phyloP scores from a whole-genome alignment of 306 rosid species.

The Cucurbita maxima region DNA sequence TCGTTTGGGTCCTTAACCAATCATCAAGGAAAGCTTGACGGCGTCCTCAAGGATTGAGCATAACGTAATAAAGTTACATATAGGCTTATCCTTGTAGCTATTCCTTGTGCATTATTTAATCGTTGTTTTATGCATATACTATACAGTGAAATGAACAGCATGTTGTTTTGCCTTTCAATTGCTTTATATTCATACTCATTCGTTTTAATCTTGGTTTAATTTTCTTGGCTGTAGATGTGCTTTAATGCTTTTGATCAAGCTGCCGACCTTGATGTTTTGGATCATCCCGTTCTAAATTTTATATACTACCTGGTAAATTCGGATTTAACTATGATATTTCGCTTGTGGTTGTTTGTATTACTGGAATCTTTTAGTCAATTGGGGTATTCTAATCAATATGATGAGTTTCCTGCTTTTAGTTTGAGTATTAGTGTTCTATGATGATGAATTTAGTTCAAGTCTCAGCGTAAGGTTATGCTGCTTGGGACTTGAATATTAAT shows the following conservation, averaged over 20 bases:
- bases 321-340: not conserved
- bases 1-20: not conserved
- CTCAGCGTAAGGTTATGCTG: not conserved
- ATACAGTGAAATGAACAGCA: not conserved
- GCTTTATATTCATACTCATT: not conserved
- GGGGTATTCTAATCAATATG: not conserved
- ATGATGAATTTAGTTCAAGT: not conserved
- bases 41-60: not conserved
- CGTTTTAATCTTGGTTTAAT: not conserved
- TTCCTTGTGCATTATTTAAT: no score
- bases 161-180: not conserved
- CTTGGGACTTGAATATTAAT: not conserved
- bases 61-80: not conserved
- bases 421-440: not conserved
- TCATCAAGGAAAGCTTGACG: not conserved
- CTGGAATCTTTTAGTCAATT: not conserved
- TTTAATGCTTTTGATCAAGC: conserved; percentile 66
- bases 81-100: not conserved
- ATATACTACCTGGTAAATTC: conserved; percentile 38
- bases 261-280: conserved; percentile 83
- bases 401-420: not conserved
- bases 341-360: not conserved
- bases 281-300: conserved; percentile 83
- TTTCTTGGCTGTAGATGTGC: conserved; percentile 52
- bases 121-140: not conserved